Base-by-base conservation (phyloP, 306 rosid genomes). In the Prosopis cineraria region DNA sequence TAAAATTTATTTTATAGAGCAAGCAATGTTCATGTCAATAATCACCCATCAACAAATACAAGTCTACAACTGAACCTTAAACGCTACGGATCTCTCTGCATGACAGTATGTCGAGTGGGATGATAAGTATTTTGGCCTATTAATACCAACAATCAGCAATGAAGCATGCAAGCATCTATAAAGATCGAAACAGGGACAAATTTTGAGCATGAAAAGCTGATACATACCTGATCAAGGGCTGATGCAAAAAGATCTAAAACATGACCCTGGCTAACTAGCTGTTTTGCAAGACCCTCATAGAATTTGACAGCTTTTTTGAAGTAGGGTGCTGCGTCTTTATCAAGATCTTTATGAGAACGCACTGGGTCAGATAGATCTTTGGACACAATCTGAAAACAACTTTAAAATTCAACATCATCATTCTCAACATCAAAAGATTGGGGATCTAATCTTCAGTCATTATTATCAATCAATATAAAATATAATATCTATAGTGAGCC, bases 281-380 rank as follows among this genome's bases (percentile, higher is more conserved):
- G 97, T 74, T 92, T 92, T 31, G 95, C 91, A 40, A 94, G 92
- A 82, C 81, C 62, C 74, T 94, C 98, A 80, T 90, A 94, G 73
- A 89, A 92, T 67, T 95, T 95, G 70, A 89, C 89, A 70, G 99
- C 99, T 82, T 95, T 95, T 84, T 88, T 95, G 56, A 92, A 95
- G 89, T 81, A 95, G 3, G 98, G 97, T 24, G 96, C 98, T 13
- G 98, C 99, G 79, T 95, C 99, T 83, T 95, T 95, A 82, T 93
- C 99, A 25, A 95, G 92, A 90, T 95, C 98, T 75, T 95, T 95
- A 88, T 93, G 99, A 53, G 99, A 95, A 37, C 98, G 97, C 76
- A 95, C 96, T 0, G 99, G 98, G 41, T 95, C 99, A 31, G 99
- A 95, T 65, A 87, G 72, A 81, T 95, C 96, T 81, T 91, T 95